These are phyloP conservation scores for Calonectria multiphialidica DNA, from an alignment of 2,329 filamentous ascomycete genomes.

Conservation along the genomic window DNA sequence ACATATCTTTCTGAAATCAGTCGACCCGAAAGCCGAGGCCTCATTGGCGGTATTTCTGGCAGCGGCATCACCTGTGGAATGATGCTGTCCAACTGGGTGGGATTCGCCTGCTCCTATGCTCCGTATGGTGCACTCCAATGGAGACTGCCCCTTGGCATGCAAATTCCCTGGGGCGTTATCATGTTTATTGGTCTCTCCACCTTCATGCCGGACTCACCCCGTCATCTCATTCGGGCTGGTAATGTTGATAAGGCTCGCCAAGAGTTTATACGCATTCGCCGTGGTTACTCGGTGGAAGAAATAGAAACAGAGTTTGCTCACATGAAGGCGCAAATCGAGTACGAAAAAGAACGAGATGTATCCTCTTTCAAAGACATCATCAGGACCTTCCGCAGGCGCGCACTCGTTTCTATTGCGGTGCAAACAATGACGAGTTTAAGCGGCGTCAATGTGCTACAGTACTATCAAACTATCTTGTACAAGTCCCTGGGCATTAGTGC, in stretches of 20 bases:
- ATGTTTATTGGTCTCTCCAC: not conserved
- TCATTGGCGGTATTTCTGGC: not conserved
- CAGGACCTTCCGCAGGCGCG: not conserved
- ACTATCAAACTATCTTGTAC: not conserved
- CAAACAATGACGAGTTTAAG: not conserved
- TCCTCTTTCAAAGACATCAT: not conserved
- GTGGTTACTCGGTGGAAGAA: not conserved
- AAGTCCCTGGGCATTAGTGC: not conserved
- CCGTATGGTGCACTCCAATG: not conserved
- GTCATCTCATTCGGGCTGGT: not conserved
- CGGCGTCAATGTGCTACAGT: not conserved
- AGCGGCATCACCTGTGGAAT: not conserved
- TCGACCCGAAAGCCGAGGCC: not conserved
- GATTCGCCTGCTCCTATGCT: not conserved
- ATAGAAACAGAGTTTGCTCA: not conserved
- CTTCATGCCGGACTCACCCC: not conserved
- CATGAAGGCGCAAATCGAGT: not conserved
- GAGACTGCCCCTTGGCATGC: not conserved
- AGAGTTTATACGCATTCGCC: not conserved
- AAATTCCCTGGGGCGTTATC: not conserved
- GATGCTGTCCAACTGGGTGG: conserved; percentile 3
- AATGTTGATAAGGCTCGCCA: not conserved
- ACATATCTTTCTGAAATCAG: not conserved
- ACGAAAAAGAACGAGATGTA: not conserved
- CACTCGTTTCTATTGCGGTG: not conserved